Evolutionary conservation across 2,329 filamentous ascomycete species (phyloP).

Genomic region (Teratosphaeria zuluensis): DNA sequence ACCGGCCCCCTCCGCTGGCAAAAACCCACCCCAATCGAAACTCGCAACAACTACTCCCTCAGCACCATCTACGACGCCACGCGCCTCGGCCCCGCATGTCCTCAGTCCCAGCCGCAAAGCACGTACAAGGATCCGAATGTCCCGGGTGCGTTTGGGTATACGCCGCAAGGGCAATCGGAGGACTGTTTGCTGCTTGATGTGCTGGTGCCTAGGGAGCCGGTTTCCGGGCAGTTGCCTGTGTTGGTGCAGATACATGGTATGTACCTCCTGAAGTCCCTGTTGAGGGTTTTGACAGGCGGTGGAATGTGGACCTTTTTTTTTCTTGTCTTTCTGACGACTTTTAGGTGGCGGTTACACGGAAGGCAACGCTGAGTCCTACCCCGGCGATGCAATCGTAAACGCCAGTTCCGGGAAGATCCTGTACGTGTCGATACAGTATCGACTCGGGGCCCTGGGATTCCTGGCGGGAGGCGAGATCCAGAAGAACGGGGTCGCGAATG

Average conservation of each 20-base stretch:
- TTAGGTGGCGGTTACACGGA: slow-evolving; percentile 25
- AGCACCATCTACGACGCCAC: slow-evolving; percentile 20
- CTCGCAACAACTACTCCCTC: slow-evolving; percentile 11
- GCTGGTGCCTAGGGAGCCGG: slow-evolving; percentile 28
- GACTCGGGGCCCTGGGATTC: slow-evolving; percentile 22
- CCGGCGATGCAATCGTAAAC: slow-evolving; percentile 21
- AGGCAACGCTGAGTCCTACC: slow-evolving; percentile 13
- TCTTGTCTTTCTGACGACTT: no score
- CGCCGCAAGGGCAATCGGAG: slow-evolving; percentile 22
- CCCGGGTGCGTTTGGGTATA: background rate
- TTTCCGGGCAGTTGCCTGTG: slow-evolving; percentile 18
- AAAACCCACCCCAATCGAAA: slow-evolving; percentile 20
- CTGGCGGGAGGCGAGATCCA: slow-evolving; percentile 10
- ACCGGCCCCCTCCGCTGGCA: slow-evolving; percentile 24
- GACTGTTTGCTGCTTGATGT: slow-evolving; percentile 35
- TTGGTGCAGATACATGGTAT: slow-evolving; percentile 28
- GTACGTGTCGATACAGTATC: slow-evolving; percentile 24
- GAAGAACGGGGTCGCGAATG: slow-evolving; percentile 16
- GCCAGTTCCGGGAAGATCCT: slow-evolving; percentile 25
- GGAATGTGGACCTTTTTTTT: no score
- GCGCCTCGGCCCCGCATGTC: slow-evolving; percentile 16
- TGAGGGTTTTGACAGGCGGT: no score
- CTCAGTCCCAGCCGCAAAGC: slow-evolving; percentile 14
- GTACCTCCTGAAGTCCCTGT: no score
- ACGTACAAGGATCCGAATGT: slow-evolving; percentile 1